Evolutionary conservation across 805 yeast genomes (phyloP).

Genomic region (Wickerhamomyces chambardii): DNA sequence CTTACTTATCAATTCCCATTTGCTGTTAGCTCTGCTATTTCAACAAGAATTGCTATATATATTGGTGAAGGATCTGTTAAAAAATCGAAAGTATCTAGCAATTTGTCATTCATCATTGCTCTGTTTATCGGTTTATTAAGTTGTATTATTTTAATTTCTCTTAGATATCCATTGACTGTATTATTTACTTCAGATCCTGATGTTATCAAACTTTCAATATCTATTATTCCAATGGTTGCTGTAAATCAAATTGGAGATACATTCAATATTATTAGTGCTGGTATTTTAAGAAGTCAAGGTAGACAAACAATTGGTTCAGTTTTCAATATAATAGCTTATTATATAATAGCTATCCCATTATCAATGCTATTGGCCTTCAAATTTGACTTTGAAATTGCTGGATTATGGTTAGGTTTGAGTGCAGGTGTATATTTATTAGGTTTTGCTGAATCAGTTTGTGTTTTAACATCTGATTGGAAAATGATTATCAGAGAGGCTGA

Average conservation of each 20-base stretch:
- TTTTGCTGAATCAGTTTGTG: slow-evolving; percentile 34
- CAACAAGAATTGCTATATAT: slow-evolving; percentile 66
- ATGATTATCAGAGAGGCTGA: slow-evolving; percentile 26
- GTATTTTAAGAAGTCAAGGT: slow-evolving; percentile 70
- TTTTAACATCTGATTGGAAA: slow-evolving; percentile 45
- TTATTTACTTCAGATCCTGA: slow-evolving; percentile 55
- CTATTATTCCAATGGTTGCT: slow-evolving; percentile 56
- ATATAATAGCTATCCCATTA: slow-evolving; percentile 60
- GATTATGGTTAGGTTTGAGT: slow-evolving; percentile 48
- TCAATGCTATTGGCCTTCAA: slow-evolving; percentile 50
- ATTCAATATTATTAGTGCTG: slow-evolving; percentile 62
- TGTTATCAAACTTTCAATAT: slow-evolving; percentile 42
- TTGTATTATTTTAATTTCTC: slow-evolving; percentile 34
- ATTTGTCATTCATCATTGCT: slow-evolving; percentile 34
- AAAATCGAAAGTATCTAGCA: slow-evolving; percentile 34
- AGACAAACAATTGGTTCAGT: slow-evolving; percentile 65
- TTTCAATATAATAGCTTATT: slow-evolving; percentile 63
- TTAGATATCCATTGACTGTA: slow-evolving; percentile 39
- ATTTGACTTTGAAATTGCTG: slow-evolving; percentile 38
- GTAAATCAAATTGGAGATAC: slow-evolving; percentile 63
- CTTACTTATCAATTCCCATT: slow-evolving; percentile 65
- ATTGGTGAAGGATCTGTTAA: slow-evolving; percentile 48
- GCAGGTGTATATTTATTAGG: slow-evolving; percentile 49
- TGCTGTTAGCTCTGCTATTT: slow-evolving; percentile 61
- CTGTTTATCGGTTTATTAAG: slow-evolving; percentile 41